Base-by-base conservation (phyloP, 106 monocot genomes). In the Narthecium ossifragum region DNA sequence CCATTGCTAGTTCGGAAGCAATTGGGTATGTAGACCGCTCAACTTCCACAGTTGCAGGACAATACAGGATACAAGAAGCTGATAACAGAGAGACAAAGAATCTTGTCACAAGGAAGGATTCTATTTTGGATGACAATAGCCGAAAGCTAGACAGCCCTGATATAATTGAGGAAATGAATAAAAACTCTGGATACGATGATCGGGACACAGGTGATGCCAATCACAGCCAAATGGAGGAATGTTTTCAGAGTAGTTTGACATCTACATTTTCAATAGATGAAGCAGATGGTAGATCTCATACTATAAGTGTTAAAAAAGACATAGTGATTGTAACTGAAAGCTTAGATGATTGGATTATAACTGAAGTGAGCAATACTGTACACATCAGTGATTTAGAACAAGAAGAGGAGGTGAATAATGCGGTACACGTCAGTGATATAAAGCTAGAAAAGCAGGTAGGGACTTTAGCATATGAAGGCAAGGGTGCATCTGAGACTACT, bases 311-410 rank as follows among this genome's bases (percentile, higher is more conserved):
- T 1, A 43, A 43, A 17, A 13, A 43, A 1, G 43, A 43, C 43
- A 43, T 43, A 43, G 18, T 17, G 18, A 43, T 43, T 43, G 43
- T 43, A 4, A 43, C 43, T 43, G 43, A 43, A 43, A 43, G 11
- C 18, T 18, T 43, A 18, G 43, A 43, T 17, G 43, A 43, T 18
- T 17, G 18, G 10, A 48, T 63, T 66, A n/a, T 45, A 26, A 49
- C 34, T 43, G 79, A 79, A 68, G 75, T 61, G 72, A 75, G 73
- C 49, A 75, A 69, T 39, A 34, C 66, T 45, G 51, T 78, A 29
- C 75, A 72, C 51, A 58, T 66, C 31, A 72, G 65, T 5, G 64
- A 78, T 25, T 29, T 54, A 28, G 55, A 34, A 41, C 62, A 53
- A 17, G 74, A 51, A 46, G 46, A 53, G 39, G 57, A 28, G 51